Percentiles rank a stretch among this genome's conserved stretches.
Conservation (phyloP, 805 yeast genomes). For the Jamesozyma rosinii region DNA sequence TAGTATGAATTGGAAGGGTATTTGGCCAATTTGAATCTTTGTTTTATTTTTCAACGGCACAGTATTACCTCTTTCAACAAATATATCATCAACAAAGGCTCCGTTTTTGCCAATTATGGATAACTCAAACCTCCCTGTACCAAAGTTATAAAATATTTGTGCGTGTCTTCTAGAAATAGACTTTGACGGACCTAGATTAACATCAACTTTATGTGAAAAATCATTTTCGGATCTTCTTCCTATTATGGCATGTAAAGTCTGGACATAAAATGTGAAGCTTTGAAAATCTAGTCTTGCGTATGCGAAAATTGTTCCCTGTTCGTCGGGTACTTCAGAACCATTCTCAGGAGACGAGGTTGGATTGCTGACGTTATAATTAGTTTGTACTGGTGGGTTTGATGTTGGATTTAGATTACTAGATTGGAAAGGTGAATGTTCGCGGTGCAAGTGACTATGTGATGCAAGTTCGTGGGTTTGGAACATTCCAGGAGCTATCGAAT, state of each 20-base stretch:
- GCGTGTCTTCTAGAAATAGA: slow-evolving; percentile 93
- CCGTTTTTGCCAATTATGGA: slow-evolving; percentile 92
- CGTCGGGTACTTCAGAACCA: slow-evolving; percentile 12
- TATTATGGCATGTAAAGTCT: slow-evolving; percentile 84
- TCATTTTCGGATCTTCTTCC: slow-evolving; percentile 83
- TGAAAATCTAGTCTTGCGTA: slow-evolving; percentile 81
- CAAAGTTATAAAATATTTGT: slow-evolving; percentile 90
- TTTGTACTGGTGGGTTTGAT: not conserved
- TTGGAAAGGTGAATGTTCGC: not conserved
- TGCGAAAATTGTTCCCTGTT: slow-evolving; percentile 37
- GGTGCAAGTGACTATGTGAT: not conserved
- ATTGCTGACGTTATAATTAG: not conserved
- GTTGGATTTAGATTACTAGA: not conserved
- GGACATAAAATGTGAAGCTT: slow-evolving; percentile 88
- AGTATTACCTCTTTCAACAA: slow-evolving; percentile 84
- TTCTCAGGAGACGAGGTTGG: slow-evolving; percentile 2
- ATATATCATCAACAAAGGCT: slow-evolving; percentile 86
- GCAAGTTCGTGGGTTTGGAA: slow-evolving; percentile 17
- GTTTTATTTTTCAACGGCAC: slow-evolving; percentile 77
- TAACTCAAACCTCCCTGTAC: slow-evolving; percentile 87
- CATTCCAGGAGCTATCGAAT: slow-evolving; percentile 25
- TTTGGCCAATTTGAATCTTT: slow-evolving; percentile 86
- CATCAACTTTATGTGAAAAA: slow-evolving; percentile 68
- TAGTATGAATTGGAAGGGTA: slow-evolving; percentile 75
- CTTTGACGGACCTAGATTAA: slow-evolving; percentile 83